phyloP scores from a whole-genome alignment of 164 flowering plant genomes.

The Tetracentron sinense region DNA sequence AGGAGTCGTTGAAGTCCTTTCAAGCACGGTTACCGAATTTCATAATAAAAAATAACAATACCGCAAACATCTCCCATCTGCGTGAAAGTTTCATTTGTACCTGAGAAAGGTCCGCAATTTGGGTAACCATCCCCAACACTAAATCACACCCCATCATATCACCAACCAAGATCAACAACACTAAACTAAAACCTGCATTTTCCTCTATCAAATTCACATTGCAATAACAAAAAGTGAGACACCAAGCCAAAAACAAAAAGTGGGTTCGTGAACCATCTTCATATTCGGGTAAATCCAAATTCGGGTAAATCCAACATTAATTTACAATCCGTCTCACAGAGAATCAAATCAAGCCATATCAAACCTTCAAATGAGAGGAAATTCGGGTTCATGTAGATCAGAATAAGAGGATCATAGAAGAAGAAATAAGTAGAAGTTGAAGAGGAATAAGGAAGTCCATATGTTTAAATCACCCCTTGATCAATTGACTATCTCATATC shows the following conservation, averaged over 20 bases:
- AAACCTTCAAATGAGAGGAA: neutral
- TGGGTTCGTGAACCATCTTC: no score
- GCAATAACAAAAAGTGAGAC: neutral
- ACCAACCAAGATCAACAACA: neutral
- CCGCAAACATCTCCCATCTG: neutral
- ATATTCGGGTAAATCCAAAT: no score
- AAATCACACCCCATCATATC: neutral
- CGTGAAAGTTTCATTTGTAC: neutral
- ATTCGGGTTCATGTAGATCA: no score
- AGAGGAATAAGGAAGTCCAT: no score
- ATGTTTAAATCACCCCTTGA: no score
- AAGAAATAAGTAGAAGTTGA: no score
- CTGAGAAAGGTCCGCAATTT: conserved; percentile 2
- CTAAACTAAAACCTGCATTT: neutral
- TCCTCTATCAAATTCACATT: neutral
- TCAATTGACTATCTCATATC: no score
- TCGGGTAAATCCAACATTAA: neutral
- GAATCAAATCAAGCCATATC: neutral
- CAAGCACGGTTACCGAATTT: no score
- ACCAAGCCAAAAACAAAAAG: no score
- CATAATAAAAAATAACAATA: no score
- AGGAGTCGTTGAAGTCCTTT: no score
- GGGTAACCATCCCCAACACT: neutral
- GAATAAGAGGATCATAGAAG: no score
- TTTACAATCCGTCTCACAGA: neutral